These are phyloP conservation scores for Reticulomyxa filosa DNA, from an alignment of 78 protist species.

Conservation along the genomic window DNA sequence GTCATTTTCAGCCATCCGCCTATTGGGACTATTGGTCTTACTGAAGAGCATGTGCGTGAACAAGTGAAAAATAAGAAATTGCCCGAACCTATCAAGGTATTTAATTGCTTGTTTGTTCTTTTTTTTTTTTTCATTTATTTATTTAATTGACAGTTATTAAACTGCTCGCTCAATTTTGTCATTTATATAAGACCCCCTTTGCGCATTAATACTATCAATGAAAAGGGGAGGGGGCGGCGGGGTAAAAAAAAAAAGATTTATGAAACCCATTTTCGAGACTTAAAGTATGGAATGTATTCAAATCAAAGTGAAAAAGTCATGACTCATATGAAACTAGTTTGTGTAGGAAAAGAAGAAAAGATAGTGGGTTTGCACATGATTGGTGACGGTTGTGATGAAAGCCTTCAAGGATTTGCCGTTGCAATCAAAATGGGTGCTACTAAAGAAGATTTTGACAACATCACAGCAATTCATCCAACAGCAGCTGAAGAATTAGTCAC, in stretches of 20 bases:
- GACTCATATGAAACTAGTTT: slow-evolving; percentile 55
- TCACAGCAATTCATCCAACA: slow-evolving; percentile 63
- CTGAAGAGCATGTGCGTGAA: slow-evolving; percentile 60
- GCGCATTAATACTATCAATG: neutral
- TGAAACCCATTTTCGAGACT: slow-evolving; percentile 23
- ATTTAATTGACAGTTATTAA: no score
- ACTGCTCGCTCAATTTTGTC: no score
- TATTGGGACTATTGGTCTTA: slow-evolving; percentile 58
- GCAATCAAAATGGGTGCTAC: slow-evolving; percentile 22
- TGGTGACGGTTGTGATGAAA: slow-evolving; percentile 65
- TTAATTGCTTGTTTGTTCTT: neutral
- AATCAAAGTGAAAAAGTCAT: slow-evolving; percentile 35
- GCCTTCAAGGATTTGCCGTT: slow-evolving; percentile 42
- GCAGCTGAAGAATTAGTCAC: slow-evolving; percentile 49
- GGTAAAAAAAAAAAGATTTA: slow-evolving; percentile 28
- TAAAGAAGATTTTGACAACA: slow-evolving; percentile 35
- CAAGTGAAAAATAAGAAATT: slow-evolving; percentile 8
- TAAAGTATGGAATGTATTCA: slow-evolving; percentile 43
- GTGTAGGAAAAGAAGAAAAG: slow-evolving; percentile 41
- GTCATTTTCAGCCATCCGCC: slow-evolving; percentile 77
- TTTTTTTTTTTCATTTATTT: no score
- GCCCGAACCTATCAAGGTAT: neutral
- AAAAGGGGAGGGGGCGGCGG: slow-evolving; percentile 17
- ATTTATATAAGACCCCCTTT: no score
- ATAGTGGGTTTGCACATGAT: slow-evolving; percentile 62